These are phyloP conservation scores for Starmerella sirachaensis DNA, from an alignment of 805 yeast genomes.

Conservation along the genomic window DNA sequence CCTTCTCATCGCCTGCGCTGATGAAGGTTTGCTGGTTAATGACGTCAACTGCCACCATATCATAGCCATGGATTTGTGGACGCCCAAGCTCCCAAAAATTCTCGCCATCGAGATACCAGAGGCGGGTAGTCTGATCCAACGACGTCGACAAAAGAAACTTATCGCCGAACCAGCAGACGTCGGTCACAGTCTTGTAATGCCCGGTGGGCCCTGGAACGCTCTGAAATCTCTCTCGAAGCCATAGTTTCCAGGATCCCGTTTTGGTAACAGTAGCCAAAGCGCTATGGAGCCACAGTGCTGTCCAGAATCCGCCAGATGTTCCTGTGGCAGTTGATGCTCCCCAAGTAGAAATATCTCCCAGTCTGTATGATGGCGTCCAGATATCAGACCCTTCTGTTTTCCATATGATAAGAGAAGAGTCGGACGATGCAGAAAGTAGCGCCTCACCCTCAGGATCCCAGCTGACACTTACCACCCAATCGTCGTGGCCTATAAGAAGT, in stretches of 20 bases:
- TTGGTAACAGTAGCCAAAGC: constrained; percentile 66
- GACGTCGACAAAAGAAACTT: constrained; percentile 65
- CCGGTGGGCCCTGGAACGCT: constrained; percentile 54
- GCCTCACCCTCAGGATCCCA: constrained; percentile 62
- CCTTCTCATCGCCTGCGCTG: constrained; percentile 94
- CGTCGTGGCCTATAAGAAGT: constrained; percentile 93
- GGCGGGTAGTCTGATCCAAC: constrained; percentile 83
- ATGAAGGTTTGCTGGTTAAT: constrained; percentile 54
- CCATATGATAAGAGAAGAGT: constrained; percentile 90
- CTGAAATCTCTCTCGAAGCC: constrained; percentile 36
- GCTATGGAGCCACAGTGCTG: constrained; percentile 54
- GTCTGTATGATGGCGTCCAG: constrained; percentile 69
- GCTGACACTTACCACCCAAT: constrained; percentile 76
- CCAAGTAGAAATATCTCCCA: constrained; percentile 87
- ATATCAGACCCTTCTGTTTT: constrained; percentile 35
- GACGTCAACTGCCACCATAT: constrained; percentile 70
- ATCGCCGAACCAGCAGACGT: constrained; percentile 51
- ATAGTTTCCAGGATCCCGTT: constrained; percentile 84
- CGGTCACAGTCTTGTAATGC: constrained; percentile 61
- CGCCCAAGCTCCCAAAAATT: constrained; percentile 81
- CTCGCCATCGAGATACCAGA: constrained; percentile 40
- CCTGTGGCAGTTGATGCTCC: constrained; percentile 99
- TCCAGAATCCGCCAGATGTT: constrained; percentile 66
- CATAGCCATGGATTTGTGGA: constrained; percentile 97
- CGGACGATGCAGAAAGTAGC: constrained; percentile 79